phyloP scores from a whole-genome alignment of 2,329 filamentous ascomycete species.

The Alternaria sp. region DNA sequence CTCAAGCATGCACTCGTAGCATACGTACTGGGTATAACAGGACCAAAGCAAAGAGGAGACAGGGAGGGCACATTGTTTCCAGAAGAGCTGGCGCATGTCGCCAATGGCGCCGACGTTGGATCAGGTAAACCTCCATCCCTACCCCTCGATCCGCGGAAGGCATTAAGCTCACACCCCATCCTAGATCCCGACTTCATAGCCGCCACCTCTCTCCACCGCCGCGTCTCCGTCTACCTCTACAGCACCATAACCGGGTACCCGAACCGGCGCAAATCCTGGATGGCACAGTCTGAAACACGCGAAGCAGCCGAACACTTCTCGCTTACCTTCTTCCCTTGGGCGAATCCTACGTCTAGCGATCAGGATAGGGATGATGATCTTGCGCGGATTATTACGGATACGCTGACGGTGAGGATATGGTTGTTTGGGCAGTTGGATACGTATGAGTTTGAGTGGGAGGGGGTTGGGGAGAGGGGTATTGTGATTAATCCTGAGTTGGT shows the following conservation, averaged over 20 bases:
- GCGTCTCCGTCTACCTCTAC: conserved; percentile 37
- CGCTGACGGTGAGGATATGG: conserved; percentile 38
- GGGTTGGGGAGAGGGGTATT: conserved; percentile 26
- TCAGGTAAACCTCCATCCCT: conserved; percentile 3
- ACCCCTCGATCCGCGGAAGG: background rate
- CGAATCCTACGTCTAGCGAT: conserved; percentile 34
- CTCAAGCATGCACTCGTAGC: conserved; percentile 41
- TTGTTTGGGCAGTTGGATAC: conserved; percentile 33
- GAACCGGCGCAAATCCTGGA: conserved; percentile 4
- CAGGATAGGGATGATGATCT: conserved; percentile 40
- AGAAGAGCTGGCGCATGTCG: conserved; percentile 20
- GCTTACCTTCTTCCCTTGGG: conserved; percentile 46
- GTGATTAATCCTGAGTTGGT: conserved; percentile 35
- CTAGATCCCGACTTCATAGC: conserved; percentile 14
- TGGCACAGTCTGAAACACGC: conserved; percentile 27
- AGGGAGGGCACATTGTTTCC: conserved; percentile 32
- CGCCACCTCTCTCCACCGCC: conserved; percentile 35
- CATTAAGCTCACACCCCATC: background rate
- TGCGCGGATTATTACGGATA: conserved; percentile 30
- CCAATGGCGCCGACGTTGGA: background rate
- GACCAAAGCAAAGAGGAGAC: conserved; percentile 13
- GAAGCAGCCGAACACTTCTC: conserved; percentile 46
- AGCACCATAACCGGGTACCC: conserved; percentile 6
- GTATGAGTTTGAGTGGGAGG: conserved; percentile 40
- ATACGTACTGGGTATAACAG: conserved; percentile 34